Conservation (phyloP, 129 eudicot genomes). For the Tagetes erecta region DNA sequence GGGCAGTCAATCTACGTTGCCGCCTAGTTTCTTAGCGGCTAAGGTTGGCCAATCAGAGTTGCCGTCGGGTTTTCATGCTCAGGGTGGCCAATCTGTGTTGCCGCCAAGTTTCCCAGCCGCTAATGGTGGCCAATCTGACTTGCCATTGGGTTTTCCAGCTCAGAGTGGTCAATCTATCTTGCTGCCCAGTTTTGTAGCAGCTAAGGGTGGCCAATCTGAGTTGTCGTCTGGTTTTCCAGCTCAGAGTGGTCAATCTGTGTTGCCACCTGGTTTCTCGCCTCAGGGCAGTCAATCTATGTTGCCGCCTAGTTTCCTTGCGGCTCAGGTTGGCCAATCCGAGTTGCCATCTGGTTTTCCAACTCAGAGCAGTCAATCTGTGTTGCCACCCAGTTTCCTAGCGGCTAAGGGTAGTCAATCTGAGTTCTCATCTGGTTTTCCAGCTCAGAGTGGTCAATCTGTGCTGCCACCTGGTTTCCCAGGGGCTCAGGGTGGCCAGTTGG, state of each 20-base stretch:
- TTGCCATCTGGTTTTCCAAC: background rate
- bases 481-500: background rate
- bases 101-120: slow-evolving; percentile 23
- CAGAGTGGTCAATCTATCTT: background rate
- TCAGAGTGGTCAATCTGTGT: slow-evolving; percentile 5
- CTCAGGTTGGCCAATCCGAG: background rate
- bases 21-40: background rate
- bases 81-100: slow-evolving; percentile 23
- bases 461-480: background rate
- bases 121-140: background rate
- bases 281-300: background rate
- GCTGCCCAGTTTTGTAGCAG: background rate
- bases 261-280: slow-evolving; percentile 14
- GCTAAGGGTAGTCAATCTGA: background rate
- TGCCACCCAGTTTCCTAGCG: background rate
- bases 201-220: background rate
- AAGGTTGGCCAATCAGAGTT: slow-evolving; percentile 8
- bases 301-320: background rate
- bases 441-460: background rate
- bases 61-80: slow-evolving; percentile 27
- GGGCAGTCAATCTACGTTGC: background rate
- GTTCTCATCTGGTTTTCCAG: slow-evolving; percentile 4
- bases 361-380: background rate
- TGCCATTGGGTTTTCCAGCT: background rate
- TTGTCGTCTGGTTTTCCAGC: background rate